These are phyloP conservation scores for Apiospora saccharicola DNA, from an alignment of 2,329 filamentous ascomycete species.

Conservation along the genomic window DNA sequence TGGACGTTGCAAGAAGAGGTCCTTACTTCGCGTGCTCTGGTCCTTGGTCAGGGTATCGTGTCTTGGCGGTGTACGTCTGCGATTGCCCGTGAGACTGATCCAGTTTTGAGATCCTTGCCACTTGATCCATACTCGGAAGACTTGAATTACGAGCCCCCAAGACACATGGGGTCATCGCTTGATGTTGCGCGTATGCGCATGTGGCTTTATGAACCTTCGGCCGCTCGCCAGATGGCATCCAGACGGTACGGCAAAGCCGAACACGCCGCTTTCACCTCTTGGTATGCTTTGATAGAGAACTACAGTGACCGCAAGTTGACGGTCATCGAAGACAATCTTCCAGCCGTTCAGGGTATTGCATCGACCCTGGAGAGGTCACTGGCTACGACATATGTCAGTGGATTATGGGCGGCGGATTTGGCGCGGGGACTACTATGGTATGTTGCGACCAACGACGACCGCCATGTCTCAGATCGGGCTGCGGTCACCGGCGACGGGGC, in stretches of 20 bases:
- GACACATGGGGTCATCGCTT: background rate
- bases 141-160: background rate
- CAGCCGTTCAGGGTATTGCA: slow-evolving; percentile 31
- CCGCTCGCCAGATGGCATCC: background rate
- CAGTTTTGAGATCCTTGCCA: slow-evolving; percentile 23
- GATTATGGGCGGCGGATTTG: slow-evolving; percentile 34
- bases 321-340: slow-evolving; percentile 29
- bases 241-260: background rate
- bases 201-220: slow-evolving; percentile 29
- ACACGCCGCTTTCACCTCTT: slow-evolving; percentile 26
- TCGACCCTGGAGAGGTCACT: background rate
- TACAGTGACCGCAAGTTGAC: slow-evolving; percentile 34
- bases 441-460: slow-evolving; percentile 32
- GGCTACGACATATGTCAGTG: slow-evolving; percentile 27
- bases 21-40: slow-evolving; percentile 32
- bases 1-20: slow-evolving; percentile 38
- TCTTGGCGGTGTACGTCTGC: slow-evolving; percentile 32
- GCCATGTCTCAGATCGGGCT: background rate
- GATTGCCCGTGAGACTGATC: slow-evolving; percentile 31
- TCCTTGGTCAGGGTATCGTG: slow-evolving; percentile 32
- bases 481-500: fast-evolving
- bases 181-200: slow-evolving; percentile 27
- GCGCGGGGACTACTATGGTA: slow-evolving; percentile 34
- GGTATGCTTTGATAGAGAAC: slow-evolving; percentile 31
- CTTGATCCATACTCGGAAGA: background rate